Evolutionary conservation across 2,329 filamentous ascomycete genomes (phyloP).

Genomic region (Neofusicoccum ribis): DNA sequence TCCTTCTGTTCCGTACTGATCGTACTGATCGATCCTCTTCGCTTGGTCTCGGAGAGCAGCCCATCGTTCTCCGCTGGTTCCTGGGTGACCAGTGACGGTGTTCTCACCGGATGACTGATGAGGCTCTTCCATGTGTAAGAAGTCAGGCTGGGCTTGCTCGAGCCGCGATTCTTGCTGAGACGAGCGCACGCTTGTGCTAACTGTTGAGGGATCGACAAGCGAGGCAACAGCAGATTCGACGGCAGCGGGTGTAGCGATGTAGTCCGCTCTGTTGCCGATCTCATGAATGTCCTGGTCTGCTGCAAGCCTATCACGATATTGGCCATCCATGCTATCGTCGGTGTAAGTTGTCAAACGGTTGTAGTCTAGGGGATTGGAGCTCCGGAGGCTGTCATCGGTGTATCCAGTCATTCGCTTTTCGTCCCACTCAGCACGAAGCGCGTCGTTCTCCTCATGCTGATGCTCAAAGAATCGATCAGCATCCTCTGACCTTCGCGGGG

Average conservation of each 20-base stretch:
- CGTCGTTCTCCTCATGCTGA: constrained; percentile 62
- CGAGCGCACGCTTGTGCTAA: constrained; percentile 52
- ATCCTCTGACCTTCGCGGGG: constrained; percentile 34
- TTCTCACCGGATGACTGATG: constrained; percentile 27
- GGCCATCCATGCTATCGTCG: constrained; percentile 56
- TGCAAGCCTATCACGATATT: constrained; percentile 57
- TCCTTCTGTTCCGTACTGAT: constrained; percentile 42
- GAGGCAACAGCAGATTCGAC: constrained; percentile 92
- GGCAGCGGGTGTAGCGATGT: constrained; percentile 69
- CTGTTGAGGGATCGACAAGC: constrained; percentile 76
- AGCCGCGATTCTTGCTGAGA: constrained; percentile 25
- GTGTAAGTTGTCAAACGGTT: constrained; percentile 52
- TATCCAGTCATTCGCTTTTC: constrained; percentile 44
- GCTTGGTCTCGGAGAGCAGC: constrained; percentile 41
- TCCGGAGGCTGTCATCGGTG: constrained; percentile 54
- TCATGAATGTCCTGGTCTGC: constrained; percentile 68
- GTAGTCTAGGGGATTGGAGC: constrained; percentile 48
- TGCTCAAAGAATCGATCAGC: constrained; percentile 53
- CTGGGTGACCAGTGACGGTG: constrained; percentile 24
- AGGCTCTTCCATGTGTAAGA: constrained; percentile 20
- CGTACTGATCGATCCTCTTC: constrained; percentile 26
- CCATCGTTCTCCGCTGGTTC: constrained; percentile 37
- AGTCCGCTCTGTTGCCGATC: constrained; percentile 71
- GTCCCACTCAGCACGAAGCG: constrained; percentile 49
- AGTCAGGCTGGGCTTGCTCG: not conserved